Evolutionary conservation across 2,329 filamentous ascomycete genomes (phyloP).

Genomic region (Aureobasidium namibiae): DNA sequence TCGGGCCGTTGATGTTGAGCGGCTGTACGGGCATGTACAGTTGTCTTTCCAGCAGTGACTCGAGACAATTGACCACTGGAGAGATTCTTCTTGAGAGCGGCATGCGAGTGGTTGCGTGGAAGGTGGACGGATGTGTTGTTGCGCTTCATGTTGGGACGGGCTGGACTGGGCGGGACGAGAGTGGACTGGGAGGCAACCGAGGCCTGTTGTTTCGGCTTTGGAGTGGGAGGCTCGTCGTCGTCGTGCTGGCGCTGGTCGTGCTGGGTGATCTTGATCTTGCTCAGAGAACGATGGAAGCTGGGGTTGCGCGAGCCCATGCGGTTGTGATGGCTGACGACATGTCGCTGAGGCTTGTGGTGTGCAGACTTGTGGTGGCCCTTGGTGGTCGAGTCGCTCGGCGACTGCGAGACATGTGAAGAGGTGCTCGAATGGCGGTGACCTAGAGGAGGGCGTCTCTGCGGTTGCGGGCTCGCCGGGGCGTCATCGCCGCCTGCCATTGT

Average conservation of each 20-base stretch:
- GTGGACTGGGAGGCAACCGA: slow-evolving; percentile 1
- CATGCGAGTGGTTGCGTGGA: slow-evolving; percentile 29
- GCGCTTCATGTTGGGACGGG: slow-evolving; percentile 30
- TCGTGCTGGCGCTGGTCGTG: slow-evolving; percentile 13
- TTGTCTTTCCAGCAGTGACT: slow-evolving; percentile 27
- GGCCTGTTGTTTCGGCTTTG: slow-evolving; percentile 4
- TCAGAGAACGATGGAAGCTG: slow-evolving; percentile 35
- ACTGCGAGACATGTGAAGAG: slow-evolving; percentile 30
- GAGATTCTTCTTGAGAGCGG: slow-evolving; percentile 25
- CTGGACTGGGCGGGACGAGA: slow-evolving; percentile 24
- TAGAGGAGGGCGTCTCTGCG: slow-evolving; percentile 29
- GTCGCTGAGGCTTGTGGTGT: slow-evolving; percentile 30
- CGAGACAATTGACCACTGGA: slow-evolving; percentile 35
- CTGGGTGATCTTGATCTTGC: slow-evolving; percentile 30
- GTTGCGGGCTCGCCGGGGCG: slow-evolving; percentile 8
- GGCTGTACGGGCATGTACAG: slow-evolving; percentile 20
- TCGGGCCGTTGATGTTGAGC: slow-evolving; percentile 16
- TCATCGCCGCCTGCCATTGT: slow-evolving; percentile 3
- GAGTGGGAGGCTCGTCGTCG: slow-evolving; percentile 18
- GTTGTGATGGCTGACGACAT: slow-evolving; percentile 29
- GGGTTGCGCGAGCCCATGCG: slow-evolving; percentile 31
- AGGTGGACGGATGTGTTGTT: slow-evolving; percentile 32
- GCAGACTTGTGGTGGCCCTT: neutral
- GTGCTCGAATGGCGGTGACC: slow-evolving; percentile 27
- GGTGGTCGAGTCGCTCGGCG: slow-evolving; percentile 19